Base-by-base conservation (phyloP, 2,329 filamentous ascomycete species). In the Ilyonectria destructans region DNA sequence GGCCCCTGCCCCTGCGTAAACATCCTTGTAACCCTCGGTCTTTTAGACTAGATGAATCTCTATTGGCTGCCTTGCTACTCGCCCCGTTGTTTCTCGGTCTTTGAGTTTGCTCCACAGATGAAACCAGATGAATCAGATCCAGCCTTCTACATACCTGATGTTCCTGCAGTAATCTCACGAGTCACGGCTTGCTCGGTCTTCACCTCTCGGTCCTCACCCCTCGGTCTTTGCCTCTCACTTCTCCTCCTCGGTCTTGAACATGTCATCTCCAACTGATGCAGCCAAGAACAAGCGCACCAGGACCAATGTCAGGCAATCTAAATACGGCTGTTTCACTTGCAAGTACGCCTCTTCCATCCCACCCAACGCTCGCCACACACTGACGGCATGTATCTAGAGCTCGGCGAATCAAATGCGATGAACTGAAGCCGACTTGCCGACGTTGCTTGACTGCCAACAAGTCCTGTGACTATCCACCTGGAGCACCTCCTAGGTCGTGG, bases 261-360 rank as follows among this genome's bases (percentile, higher is more conserved):
- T 29, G 40, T 31, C 52, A 5, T n/a, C 60, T 2, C 2, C 57
- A 0, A 6, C 17, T 21, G 35, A 31, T 45, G 23, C 62, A 1
- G 48, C 13, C 40, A 68, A 62, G 3, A 1, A 46, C 0, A 74
- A 71, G 21, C 60, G 72, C 7, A 74, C 72, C 1, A 73, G 72
- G 59, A 73, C 72, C 3, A 74, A 74, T 29, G 72, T 74, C 2
- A 74, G 59, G 17, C 72, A 74, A 56, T 74, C 72, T 2, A 74
- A 73, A n/a, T 67, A 57, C 35, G 72, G 72, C 10, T 74, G 72
- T 19, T 70, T 73, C 19, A 74, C 72, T 4, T 74, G 72, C 72
- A 74, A 74, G 72, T 74, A 74, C n/a, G 62, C 10, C 6, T 3
- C 26, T 10, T 17, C n/a, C 10, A 1, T 5, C 8, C 10, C 10